Percentiles rank a stretch among this genome's conserved stretches.
Evolutionary conservation across 1,284 basidiomycete genomes (phyloP).

Genomic region (Ganoderma lucidum): DNA sequence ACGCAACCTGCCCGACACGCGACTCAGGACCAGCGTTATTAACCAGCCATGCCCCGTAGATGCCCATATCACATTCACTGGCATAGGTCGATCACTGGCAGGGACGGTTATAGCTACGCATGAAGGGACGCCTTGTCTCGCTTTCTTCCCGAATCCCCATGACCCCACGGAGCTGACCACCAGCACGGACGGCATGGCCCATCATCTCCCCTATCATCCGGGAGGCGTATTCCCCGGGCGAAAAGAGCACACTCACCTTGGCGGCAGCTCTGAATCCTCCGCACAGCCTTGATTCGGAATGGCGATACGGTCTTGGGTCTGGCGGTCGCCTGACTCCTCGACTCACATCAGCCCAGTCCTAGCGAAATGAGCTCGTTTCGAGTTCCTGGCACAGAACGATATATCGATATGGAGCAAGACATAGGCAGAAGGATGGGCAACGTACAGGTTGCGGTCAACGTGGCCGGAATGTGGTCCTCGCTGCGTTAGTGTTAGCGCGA

Average conservation of each 20-base stretch:
- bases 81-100: constrained; percentile 22
- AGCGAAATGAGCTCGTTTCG: constrained; percentile 7
- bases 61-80: not conserved
- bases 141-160: constrained; percentile 25
- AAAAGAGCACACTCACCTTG: constrained; percentile 30
- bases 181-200: constrained; percentile 9
- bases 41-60: constrained; percentile 9
- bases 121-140: constrained; percentile 24
- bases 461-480: not conserved
- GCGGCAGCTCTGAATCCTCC: constrained; percentile 13
- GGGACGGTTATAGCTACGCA: constrained; percentile 17
- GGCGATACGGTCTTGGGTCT: constrained; percentile 25
- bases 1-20: constrained; percentile 14
- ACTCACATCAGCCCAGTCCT: constrained; percentile 17
- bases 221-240: constrained; percentile 20
- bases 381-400: constrained; percentile 5
- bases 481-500: constrained; percentile 11
- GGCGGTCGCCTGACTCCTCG: constrained; percentile 19
- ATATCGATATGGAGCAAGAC: constrained; percentile 18
- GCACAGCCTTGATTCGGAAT: constrained; percentile 30
- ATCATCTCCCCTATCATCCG: constrained; percentile 28
- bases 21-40: constrained; percentile 22
- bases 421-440: constrained; percentile 3
- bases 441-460: constrained; percentile 5
- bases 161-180: constrained; percentile 1